Base-by-base conservation (phyloP, 1,139 yeast genomes). In the Yamadazyma diddensiae region DNA sequence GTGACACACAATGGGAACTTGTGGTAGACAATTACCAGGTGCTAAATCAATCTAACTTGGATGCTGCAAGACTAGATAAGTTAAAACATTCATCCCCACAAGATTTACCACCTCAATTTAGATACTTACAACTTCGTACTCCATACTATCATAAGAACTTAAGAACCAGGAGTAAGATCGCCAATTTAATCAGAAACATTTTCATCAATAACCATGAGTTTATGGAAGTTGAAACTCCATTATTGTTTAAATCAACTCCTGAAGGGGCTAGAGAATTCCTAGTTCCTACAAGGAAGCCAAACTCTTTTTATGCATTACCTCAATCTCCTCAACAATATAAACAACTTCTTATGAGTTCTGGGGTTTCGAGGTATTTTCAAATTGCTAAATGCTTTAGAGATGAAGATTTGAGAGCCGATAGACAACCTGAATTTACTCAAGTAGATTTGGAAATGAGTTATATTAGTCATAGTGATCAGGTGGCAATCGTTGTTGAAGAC, bases 281-380 rank as follows among this genome's bases (percentile, higher is more conserved):
- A 34, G 97, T 92, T 0, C 98, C 98, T 0, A 87, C 97, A 0
- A 70, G 97, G 42, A 59, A 70, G 12, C 57, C 62, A 4, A 66
- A 72, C 9, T 62, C 70, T 3, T 85, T 86, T 55, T 92, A 90
- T 54, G 97, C 98, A 0, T 65, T 92, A 26, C 97, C 97, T 0
- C 99, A 92, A 57, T 85, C 96, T 15, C 99, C 99, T 0, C 99
- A 92, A 52, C 98, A 92, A 53, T 92, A 90, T 52, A 92, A 94
- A 53, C 98, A 92, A 58, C 67, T 92, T 23, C 62, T 92, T 26
- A 92, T 92, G 92, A 94, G 97, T 4, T 82, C 95, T 24, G 99
- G 98, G 0, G 77, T 94, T 28, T 73, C 83, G 33, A 72, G 76
- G 30, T 92, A 92, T 58, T 92, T 79, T 55, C 98, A 92, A 56